Conservation (phyloP, 1,139 yeast genomes). For the Pichia sp. region DNA sequence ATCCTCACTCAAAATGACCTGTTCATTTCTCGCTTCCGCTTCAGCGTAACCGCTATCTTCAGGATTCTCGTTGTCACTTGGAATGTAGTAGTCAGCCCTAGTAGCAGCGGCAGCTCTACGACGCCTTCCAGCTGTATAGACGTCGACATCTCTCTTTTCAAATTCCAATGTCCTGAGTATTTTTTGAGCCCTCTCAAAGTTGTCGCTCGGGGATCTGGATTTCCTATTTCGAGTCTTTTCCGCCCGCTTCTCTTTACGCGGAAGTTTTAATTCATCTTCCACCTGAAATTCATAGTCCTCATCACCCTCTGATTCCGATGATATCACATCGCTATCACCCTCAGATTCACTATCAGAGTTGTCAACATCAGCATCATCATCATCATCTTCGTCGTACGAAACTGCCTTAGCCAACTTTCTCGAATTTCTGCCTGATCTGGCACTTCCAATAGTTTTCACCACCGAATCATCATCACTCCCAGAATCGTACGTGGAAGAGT, state of each 20-base stretch:
- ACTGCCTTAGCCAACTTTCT: neutral
- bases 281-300: constrained; percentile 1
- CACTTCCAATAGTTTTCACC: too few relatives aligned
- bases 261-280: neutral
- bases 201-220: neutral
- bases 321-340: too few relatives aligned
- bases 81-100: constrained; percentile 11
- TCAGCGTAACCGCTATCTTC: constrained; percentile 12
- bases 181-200: constrained; percentile 6
- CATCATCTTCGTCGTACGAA: neutral
- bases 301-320: neutral
- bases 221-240: neutral
- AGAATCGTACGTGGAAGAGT: too few relatives aligned
- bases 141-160: constrained; percentile 11
- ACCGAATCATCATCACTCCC: neutral
- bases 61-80: constrained; percentile 8
- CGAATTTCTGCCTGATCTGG: too few relatives aligned
- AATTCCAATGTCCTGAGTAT: constrained; percentile 11
- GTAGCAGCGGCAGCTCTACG: constrained; percentile 15
- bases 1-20: constrained; percentile 17
- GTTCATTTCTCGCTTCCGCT: constrained; percentile 14
- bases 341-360: neutral
- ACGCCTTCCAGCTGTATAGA: constrained; percentile 4
- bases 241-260: neutral
- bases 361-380: constrained; percentile 1